Evolutionary conservation across 345 rosid genomes (phyloP).

Genomic region (Nasturtium officinale): DNA sequence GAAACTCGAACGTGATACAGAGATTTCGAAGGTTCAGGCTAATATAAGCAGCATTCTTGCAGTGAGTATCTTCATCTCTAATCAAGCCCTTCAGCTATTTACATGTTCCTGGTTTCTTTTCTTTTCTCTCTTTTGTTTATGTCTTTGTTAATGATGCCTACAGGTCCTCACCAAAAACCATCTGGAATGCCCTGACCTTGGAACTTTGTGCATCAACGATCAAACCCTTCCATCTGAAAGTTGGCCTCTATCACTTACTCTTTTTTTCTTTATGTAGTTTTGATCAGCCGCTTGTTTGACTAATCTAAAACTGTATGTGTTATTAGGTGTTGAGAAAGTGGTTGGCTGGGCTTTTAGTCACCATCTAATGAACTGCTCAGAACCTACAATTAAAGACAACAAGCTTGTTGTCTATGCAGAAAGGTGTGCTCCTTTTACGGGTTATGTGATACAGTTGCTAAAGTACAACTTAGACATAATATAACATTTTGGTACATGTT

Average conservation of each 20-base stretch:
- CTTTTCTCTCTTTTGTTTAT: neutral
- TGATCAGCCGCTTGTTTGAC: neutral
- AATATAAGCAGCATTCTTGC: constrained; percentile 67
- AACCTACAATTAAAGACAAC: constrained; percentile 59
- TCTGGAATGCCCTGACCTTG: constrained; percentile 83
- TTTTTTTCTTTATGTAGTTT: neutral
- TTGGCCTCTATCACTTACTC: constrained; percentile 39
- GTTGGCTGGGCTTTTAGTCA: constrained; percentile 92
- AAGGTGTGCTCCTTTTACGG: constrained; percentile 53
- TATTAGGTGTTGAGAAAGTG: constrained; percentile 84
- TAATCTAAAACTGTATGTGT: constrained; percentile 22
- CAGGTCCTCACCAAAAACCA: constrained; percentile 78
- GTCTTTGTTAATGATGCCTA: constrained; percentile 24
- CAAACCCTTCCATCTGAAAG: constrained; percentile 83
- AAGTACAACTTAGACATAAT: constrained; percentile 8
- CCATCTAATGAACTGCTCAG: constrained; percentile 76
- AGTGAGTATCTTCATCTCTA: constrained; percentile 59
- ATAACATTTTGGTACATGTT: constrained; percentile 29
- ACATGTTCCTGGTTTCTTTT: neutral
- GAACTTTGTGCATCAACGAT: constrained; percentile 72
- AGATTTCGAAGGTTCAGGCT: constrained; percentile 82
- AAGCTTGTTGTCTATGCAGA: constrained; percentile 72
- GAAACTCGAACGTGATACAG: constrained; percentile 86
- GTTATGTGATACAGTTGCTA: constrained; percentile 18
- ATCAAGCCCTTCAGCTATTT: constrained; percentile 10